These are phyloP conservation scores for Mentha longifolia DNA, from an alignment of 257 asterid species.

Conservation along the genomic window DNA sequence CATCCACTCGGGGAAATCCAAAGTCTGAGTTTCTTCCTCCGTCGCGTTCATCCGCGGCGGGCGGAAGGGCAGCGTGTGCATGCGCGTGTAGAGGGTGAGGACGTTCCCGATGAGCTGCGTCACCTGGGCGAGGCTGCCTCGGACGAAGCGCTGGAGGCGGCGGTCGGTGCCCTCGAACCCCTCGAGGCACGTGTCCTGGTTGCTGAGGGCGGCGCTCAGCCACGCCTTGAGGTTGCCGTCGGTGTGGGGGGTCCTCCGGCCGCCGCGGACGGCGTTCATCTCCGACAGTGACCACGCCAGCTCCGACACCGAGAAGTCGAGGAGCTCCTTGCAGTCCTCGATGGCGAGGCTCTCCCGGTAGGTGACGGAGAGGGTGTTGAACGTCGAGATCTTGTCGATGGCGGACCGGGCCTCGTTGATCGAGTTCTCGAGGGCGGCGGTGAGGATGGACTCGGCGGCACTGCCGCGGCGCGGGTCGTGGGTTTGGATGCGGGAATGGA, in stretches of 20 bases:
- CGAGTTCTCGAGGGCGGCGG: slow-evolving; percentile 70
- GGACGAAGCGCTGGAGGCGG: slow-evolving; percentile 61
- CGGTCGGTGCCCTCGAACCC: slow-evolving; percentile 94
- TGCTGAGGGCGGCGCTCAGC: slow-evolving; percentile 96
- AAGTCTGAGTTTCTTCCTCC: not conserved
- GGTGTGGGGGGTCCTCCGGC: slow-evolving; percentile 42
- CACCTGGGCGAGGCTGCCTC: slow-evolving; percentile 79
- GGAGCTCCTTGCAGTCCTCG: slow-evolving; percentile 89
- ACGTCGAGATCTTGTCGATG: slow-evolving; percentile 53
- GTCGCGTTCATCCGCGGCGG: slow-evolving; percentile 39
- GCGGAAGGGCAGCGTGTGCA: slow-evolving; percentile 62
- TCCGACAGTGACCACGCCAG: slow-evolving; percentile 81
- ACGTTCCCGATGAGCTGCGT: slow-evolving; percentile 89
- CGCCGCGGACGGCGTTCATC: slow-evolving; percentile 67
- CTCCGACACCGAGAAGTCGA: slow-evolving; percentile 86
- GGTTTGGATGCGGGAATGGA: slow-evolving; percentile 46
- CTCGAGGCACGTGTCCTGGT: slow-evolving; percentile 94
- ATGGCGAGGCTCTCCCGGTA: slow-evolving; percentile 81
- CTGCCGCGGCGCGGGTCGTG: slow-evolving; percentile 19
- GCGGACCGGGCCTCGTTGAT: slow-evolving; percentile 61
- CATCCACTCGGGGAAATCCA: slow-evolving; percentile 73
- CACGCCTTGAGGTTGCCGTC: slow-evolving; percentile 88
- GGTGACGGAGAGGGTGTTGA: slow-evolving; percentile 70
- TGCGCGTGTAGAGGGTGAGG: slow-evolving; percentile 61
- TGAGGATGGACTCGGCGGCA: slow-evolving; percentile 50